Evolutionary conservation across 2,329 filamentous ascomycete genomes (phyloP).

Genomic region (Fusarium lateritium): DNA sequence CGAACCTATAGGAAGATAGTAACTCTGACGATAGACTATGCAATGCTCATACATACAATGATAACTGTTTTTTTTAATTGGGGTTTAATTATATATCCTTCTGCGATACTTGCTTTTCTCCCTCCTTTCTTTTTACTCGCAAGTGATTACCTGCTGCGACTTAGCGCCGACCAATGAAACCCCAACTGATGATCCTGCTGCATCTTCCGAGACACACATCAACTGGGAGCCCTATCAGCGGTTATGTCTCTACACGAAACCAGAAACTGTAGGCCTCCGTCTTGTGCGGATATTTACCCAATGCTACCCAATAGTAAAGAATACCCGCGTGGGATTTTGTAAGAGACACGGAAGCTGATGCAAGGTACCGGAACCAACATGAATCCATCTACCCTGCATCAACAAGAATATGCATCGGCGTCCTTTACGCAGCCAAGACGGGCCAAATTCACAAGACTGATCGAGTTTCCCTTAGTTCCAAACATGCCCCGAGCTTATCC

Average conservation of each 20-base stretch:
- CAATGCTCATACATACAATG: neutral
- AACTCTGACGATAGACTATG: neutral
- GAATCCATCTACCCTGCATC: conserved; percentile 26
- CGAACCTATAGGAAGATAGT: neutral
- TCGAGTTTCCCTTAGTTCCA: neutral
- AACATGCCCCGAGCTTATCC: neutral
- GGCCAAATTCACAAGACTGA: neutral
- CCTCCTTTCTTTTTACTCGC: conserved; percentile 1
- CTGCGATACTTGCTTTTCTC: neutral
- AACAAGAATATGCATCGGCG: neutral
- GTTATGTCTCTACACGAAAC: neutral
- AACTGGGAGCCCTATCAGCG: conserved; percentile 2
- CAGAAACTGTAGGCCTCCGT: neutral
- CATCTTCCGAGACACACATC: conserved; percentile 29
- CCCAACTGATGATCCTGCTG: conserved; percentile 15
- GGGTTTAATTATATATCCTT: neutral
- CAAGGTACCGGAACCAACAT: conserved; percentile 19
- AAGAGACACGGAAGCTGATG: conserved; percentile 4
- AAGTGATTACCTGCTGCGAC: neutral
- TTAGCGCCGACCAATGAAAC: neutral
- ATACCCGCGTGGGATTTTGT: neutral
- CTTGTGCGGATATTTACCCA: neutral
- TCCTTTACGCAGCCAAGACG: neutral
- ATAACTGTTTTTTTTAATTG: neutral
- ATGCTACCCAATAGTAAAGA: neutral